Base-by-base conservation (phyloP, 371 early-diverging fungal genomes). In the Syncephalastrum racemosum region DNA sequence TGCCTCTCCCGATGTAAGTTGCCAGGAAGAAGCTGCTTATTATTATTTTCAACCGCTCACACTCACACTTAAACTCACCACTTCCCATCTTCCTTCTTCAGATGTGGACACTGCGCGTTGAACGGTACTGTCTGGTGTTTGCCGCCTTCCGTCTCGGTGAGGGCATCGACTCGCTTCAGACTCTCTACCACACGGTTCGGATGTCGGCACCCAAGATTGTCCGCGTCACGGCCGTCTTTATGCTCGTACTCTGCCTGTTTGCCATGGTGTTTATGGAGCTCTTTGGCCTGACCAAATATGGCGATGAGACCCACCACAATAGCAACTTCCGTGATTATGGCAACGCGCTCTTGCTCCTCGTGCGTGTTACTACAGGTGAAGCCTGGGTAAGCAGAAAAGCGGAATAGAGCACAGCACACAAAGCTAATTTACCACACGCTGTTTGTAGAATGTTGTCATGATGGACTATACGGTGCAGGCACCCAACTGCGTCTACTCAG, bases 241-340 rank as follows among this genome's bases (percentile, higher is more conserved):
- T 80, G 71, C 75, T 82, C 4, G 73, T 79, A 0, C 73, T 84
- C 66, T 77, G 76, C 27, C 59, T 84, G 6, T 84, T 80, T 54
- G 84, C 84, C 3, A 75, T 84, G 75, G 61, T 80, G 20, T 84
- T 84, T 65, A 80, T 82, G 62, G 82, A 84, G 46, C 63, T 81
- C 18, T 84, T 84, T 71, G 84, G 84, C 8, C 55, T 82, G 54
- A 84, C 84, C 27, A 79, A 76, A 14, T 79, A 76, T 24, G 84
- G 84, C 1, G 56, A 63, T 0, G 73, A 79, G 25, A 78, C 81
- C 3, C 59, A 64, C 1, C 53, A 63, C 1, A 66, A 79, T 23
- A 63, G 69, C 36, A 84, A 82, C 46, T 84, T 84, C 41, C 69
- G 77, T 16, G 71, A 78, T 6, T 84, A 82, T 54, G 84, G 77